Conservation (phyloP, 2,329 filamentous ascomycete genomes). For the Fusarium veterinarium region DNA sequence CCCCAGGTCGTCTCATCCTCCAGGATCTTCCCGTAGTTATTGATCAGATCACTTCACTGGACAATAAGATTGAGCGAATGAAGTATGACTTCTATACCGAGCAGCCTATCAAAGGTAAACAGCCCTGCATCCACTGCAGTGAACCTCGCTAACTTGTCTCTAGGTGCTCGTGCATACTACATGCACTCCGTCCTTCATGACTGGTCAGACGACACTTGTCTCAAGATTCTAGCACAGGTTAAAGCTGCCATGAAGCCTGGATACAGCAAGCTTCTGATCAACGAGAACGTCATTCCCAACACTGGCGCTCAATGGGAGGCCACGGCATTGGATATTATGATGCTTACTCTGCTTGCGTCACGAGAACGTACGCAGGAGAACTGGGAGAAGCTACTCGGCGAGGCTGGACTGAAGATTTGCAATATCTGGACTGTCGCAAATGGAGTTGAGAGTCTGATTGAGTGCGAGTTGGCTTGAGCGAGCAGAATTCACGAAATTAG, state of each 20-base stretch:
- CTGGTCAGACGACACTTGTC: slow-evolving; percentile 52
- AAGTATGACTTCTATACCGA: slow-evolving; percentile 59
- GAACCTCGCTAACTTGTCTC: neutral
- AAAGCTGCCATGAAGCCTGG: slow-evolving; percentile 52
- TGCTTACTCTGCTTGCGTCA: slow-evolving; percentile 47
- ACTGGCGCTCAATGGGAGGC: slow-evolving; percentile 51
- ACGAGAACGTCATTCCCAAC: slow-evolving; percentile 53
- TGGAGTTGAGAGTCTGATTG: slow-evolving; percentile 54
- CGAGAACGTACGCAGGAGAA: slow-evolving; percentile 52
- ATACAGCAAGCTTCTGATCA: slow-evolving; percentile 53
- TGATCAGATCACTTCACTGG: slow-evolving; percentile 46
- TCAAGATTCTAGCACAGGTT: slow-evolving; percentile 47
- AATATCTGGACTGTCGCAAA: slow-evolving; percentile 49
- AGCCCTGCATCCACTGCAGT: neutral
- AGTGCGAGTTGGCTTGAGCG: slow-evolving; percentile 46
- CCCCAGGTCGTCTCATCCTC: slow-evolving; percentile 57
- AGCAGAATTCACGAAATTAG: rapidly evolving
- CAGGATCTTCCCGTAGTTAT: slow-evolving; percentile 61
- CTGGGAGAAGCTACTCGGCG: slow-evolving; percentile 50
- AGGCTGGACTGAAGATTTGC: slow-evolving; percentile 50
- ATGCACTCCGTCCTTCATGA: slow-evolving; percentile 57
- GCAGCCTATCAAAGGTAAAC: slow-evolving; percentile 57
- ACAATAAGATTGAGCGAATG: slow-evolving; percentile 50
- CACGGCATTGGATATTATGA: slow-evolving; percentile 53
- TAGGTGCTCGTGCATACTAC: slow-evolving; percentile 54